Percentiles rank a stretch among this genome's conserved stretches.
phyloP scores from a whole-genome alignment of 1,284 basidiomycete species.

The Fomes fomentarius region DNA sequence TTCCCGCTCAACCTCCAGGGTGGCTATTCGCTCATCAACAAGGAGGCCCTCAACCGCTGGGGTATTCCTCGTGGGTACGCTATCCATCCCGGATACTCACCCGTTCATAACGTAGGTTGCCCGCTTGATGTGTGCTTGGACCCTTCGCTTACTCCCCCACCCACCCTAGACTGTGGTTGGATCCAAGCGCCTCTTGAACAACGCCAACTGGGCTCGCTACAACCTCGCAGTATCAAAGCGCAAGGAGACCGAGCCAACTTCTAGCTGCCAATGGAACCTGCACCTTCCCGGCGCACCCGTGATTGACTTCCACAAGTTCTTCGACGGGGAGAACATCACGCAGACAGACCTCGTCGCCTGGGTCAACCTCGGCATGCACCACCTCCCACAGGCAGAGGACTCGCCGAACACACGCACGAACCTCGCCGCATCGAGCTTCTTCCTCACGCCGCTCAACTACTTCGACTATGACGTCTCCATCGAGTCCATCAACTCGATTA shows the following conservation, averaged over 20 bases:
- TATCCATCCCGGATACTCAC: conserved; percentile 57
- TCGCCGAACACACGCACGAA: conserved; percentile 65
- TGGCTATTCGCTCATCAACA: conserved; percentile 62
- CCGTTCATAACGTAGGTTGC: conserved; percentile 49
- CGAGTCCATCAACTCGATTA: conserved; percentile 57
- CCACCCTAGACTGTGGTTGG: conserved; percentile 54
- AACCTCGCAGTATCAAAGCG: conserved; percentile 60
- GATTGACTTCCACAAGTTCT: conserved; percentile 67
- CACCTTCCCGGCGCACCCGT: conserved; percentile 60
- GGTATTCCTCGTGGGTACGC: conserved; percentile 58
- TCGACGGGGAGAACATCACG: conserved; percentile 62
- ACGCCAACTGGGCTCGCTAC: conserved; percentile 68
- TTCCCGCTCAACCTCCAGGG: conserved; percentile 59
- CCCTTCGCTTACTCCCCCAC: neutral
- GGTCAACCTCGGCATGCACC: conserved; percentile 68
- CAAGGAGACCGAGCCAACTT: conserved; percentile 62
- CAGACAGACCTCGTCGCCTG: conserved; percentile 67
- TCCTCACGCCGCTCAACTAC: conserved; percentile 66
- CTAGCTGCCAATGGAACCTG: conserved; percentile 63
- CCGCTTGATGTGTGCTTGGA: neutral
- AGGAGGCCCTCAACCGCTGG: conserved; percentile 58
- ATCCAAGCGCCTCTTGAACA: conserved; percentile 58
- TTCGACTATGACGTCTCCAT: conserved; percentile 65
- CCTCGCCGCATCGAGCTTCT: conserved; percentile 60
- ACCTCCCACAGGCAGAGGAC: conserved; percentile 64